Base-by-base conservation (phyloP, 805 yeast species). In the Tetrapisispora nanseiensis region DNA sequence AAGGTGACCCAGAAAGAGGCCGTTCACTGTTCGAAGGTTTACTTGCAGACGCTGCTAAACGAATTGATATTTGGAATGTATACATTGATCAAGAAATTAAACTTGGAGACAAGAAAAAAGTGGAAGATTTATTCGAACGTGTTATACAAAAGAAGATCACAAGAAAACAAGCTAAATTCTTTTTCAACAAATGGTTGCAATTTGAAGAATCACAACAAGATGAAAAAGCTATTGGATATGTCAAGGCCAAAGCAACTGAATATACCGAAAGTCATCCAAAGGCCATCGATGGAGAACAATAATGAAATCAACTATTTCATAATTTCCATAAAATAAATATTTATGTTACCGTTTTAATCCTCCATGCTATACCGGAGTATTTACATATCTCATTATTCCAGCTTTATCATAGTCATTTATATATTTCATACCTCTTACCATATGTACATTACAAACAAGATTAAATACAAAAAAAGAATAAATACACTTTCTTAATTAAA, bases 11-110 rank as follows among this genome's bases (percentile, higher is more conserved):
- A 8, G 98, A 90, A 64, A 90, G 89, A 62, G 98, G 95, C 42
- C 80, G 97, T 60, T 85, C 97, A 1, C 71, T 90, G 51, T 86
- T 90, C 56, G 97, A 90, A 68, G 97, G 97, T 45, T 74, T 90
- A 49, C 63, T 90, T 41, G 76, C 90, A 20, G 92, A 89, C 58
- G 90, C 84, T 37, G 92, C 96, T 41, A 86, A 86, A 71, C 78
- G 95, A 66, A 76, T 86, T 47, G 98, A 90, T 63, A 64, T 90
- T 47, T 90, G 97, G 97, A 89, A 84, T 56, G 95, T 90, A 32
- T 90, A 87, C 64, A 75, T 90, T 50, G 98, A 90, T 62, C 95
- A 86, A 62, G 97, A 90, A 63, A 80, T 86, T 55, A 87, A 86
- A 64, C 58, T 64, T 23, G 75, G 72, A 41, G 82, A 78, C 40